These are phyloP conservation scores for Talaromyces ruber DNA, from an alignment of 495 filamentous ascomycete genomes.

Conservation along the genomic window DNA sequence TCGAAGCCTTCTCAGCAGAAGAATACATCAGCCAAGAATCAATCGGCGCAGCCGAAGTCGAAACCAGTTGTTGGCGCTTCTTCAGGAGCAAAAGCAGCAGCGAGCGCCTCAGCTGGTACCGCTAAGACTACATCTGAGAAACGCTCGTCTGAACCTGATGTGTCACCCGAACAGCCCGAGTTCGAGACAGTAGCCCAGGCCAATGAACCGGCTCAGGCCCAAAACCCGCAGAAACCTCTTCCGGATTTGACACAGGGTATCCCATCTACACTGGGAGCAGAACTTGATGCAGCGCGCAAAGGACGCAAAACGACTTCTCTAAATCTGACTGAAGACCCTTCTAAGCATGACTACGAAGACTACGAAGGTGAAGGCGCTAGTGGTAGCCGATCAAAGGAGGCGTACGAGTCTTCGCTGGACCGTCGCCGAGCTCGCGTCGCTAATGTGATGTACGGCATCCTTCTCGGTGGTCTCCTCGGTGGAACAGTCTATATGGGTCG, in stretches of 20 bases:
- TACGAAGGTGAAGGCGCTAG: slow-evolving; percentile 40
- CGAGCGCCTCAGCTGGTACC: background rate
- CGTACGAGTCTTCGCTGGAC: slow-evolving; percentile 86
- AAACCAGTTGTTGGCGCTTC: background rate
- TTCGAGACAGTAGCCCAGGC: slow-evolving; percentile 17
- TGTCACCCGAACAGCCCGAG: slow-evolving; percentile 17
- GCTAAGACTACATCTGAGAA: background rate
- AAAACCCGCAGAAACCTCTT: slow-evolving; percentile 42
- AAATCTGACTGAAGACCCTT: slow-evolving; percentile 51
- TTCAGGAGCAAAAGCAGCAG: background rate
- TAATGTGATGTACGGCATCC: slow-evolving; percentile 52
- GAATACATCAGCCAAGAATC: background rate
- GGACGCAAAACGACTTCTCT: slow-evolving; percentile 34
- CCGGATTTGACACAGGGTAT: slow-evolving; percentile 89
- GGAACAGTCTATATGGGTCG: slow-evolving; percentile 66
- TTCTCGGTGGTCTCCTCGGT: slow-evolving; percentile 40
- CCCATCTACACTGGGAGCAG: slow-evolving; percentile 68
- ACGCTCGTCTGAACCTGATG: background rate
- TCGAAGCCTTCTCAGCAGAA: slow-evolving; percentile 8
- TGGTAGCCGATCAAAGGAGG: slow-evolving; percentile 60
- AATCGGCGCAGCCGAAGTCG: background rate
- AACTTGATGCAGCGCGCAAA: slow-evolving; percentile 53
- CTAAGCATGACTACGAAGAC: slow-evolving; percentile 36
- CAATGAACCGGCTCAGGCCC: slow-evolving; percentile 15
- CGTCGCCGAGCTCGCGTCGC: slow-evolving; percentile 63